Evolutionary conservation across 2,329 filamentous ascomycete species (phyloP).

Genomic region (Trichoderma pleuroti): DNA sequence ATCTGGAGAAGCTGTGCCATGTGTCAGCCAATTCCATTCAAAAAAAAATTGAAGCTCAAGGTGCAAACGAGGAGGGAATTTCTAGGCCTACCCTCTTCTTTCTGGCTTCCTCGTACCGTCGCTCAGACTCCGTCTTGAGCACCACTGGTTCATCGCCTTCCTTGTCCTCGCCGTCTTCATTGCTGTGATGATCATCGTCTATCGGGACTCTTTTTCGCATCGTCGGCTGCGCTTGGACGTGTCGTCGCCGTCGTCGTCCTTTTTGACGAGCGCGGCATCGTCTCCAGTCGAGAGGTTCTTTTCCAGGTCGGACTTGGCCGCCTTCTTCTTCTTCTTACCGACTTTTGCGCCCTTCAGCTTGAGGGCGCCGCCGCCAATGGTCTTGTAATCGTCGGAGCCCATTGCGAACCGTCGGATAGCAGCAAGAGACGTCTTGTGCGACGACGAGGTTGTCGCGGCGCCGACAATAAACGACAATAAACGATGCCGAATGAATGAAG

Average conservation of each 20-base stretch:
- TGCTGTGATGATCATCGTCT: neutral
- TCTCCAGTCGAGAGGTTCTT: slow-evolving; percentile 41
- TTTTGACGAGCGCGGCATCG: slow-evolving; percentile 20
- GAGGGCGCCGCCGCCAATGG: slow-evolving; percentile 67
- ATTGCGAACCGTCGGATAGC: slow-evolving; percentile 39
- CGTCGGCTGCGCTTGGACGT: slow-evolving; percentile 27
- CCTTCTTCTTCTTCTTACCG: slow-evolving; percentile 63
- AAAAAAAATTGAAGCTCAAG: neutral
- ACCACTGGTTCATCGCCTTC: slow-evolving; percentile 30
- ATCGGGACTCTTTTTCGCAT: slow-evolving; percentile 25
- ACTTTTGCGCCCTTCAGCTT: slow-evolving; percentile 78
- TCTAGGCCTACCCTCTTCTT: slow-evolving; percentile 65
- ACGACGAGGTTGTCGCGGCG: neutral
- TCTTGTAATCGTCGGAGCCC: slow-evolving; percentile 71
- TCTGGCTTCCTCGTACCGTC: slow-evolving; percentile 73
- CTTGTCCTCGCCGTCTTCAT: slow-evolving; percentile 33
- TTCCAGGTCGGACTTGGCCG: slow-evolving; percentile 48
- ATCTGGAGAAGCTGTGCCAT: slow-evolving; percentile 70
- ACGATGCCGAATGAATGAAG: neutral
- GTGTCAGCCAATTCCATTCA: neutral
- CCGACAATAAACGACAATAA: neutral
- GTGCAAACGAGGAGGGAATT: neutral
- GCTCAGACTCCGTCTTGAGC: slow-evolving; percentile 80
- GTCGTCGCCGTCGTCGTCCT: slow-evolving; percentile 26
- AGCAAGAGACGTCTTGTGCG: neutral